Percentiles rank a stretch among this genome's conserved stretches.
Conservation (phyloP, 2,329 filamentous ascomycete species). For the Hymenoscyphus fructigenus region DNA sequence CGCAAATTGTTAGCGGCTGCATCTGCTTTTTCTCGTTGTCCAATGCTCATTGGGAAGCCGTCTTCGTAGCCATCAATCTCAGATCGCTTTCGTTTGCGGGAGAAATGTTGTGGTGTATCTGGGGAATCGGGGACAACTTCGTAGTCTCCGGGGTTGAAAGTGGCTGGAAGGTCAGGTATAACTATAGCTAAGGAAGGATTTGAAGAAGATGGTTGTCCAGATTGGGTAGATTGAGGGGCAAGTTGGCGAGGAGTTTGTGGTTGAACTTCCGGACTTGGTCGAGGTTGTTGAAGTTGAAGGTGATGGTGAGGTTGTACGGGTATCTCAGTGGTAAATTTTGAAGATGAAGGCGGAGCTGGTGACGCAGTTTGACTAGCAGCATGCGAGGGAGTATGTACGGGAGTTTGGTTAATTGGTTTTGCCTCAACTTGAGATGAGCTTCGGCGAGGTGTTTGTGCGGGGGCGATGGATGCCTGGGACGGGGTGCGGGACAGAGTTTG, state of each 20-base stretch:
- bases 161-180: constrained; percentile 28
- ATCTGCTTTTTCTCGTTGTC: constrained; percentile 80
- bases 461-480: constrained; percentile 41
- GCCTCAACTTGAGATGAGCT: neutral
- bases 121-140: constrained; percentile 32
- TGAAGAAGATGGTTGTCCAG: constrained; percentile 9
- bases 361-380: constrained; percentile 14
- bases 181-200: constrained; percentile 28
- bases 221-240: constrained; percentile 13
- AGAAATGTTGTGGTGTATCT: constrained; percentile 27
- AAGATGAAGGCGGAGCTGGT: constrained; percentile 12
- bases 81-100: constrained; percentile 51
- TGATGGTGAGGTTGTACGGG: constrained; percentile 4
- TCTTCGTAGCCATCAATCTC: constrained; percentile 54
- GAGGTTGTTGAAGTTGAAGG: constrained; percentile 7
- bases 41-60: constrained; percentile 61
- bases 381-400: constrained; percentile 12
- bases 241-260: neutral
- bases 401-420: neutral
- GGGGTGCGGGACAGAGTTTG: constrained; percentile 41
- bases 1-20: constrained; percentile 69
- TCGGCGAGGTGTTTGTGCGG: constrained; percentile 41
- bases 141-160: constrained; percentile 33
- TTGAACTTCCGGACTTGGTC: constrained; percentile 7
- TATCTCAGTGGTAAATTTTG: constrained; percentile 3